Evolutionary conservation across 1,139 yeast species (phyloP).

Genomic region (Yamadazyma dushanensis): DNA sequence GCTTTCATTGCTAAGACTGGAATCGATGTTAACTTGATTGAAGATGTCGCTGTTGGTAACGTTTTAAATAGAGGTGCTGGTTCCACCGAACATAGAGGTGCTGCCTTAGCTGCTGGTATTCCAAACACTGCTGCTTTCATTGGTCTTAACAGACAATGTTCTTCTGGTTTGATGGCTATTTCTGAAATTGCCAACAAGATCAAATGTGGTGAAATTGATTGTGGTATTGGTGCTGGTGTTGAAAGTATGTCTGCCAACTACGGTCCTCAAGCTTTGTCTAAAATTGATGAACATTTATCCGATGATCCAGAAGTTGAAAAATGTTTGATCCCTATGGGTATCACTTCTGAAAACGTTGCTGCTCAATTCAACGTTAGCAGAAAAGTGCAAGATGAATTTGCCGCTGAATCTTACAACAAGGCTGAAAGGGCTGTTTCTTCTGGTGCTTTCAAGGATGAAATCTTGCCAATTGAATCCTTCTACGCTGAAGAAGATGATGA

Average conservation of each 20-base stretch:
- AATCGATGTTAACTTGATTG: conserved; percentile 67
- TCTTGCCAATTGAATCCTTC: conserved; percentile 68
- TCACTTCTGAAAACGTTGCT: conserved; percentile 46
- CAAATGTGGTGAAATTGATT: conserved; percentile 79
- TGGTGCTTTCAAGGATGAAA: conserved; percentile 84
- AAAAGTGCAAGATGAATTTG: conserved; percentile 78
- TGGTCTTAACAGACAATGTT: conserved; percentile 91
- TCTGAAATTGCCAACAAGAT: conserved; percentile 90
- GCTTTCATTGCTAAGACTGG: conserved; percentile 61
- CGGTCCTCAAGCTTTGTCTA: conserved; percentile 70
- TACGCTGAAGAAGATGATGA: conserved; percentile 53
- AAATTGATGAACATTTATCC: conserved; percentile 51
- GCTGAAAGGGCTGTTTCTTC: conserved; percentile 70
- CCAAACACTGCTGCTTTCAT: conserved; percentile 67
- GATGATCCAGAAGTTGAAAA: conserved; percentile 32
- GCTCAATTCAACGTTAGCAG: conserved; percentile 63
- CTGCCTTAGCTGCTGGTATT: conserved; percentile 48
- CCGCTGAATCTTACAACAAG: conserved; percentile 80
- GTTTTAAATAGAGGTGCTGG: conserved; percentile 91
- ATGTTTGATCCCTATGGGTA: conserved; percentile 73
- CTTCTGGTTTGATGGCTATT: conserved; percentile 89
- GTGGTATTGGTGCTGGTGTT: conserved; percentile 90
- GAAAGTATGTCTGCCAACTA: conserved; percentile 89
- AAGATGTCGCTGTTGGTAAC: conserved; percentile 85
- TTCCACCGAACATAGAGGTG: conserved; percentile 90